Conservation (phyloP, 2,329 filamentous ascomycete genomes). For the Gnomoniopsis smithogilvyi region DNA sequence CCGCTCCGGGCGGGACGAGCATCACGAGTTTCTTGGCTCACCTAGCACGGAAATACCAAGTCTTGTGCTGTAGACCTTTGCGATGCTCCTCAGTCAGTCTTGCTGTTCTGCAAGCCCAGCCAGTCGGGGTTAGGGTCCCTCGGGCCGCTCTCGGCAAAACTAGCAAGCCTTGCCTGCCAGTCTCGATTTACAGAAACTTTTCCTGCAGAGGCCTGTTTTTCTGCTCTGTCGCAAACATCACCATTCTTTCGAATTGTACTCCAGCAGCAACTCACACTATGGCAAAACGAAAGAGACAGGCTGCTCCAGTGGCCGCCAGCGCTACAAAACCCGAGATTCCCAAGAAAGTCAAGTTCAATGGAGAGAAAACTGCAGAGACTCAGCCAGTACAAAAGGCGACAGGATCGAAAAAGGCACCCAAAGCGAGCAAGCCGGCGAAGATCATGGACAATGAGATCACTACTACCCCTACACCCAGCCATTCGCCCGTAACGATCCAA, state of each 20-base stretch:
- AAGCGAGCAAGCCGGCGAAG: conserved; percentile 1
- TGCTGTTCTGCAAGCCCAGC: not conserved
- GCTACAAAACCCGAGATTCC: conserved; percentile 7
- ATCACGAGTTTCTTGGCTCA: not conserved
- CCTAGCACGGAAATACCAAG: not conserved
- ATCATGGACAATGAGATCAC: conserved; percentile 15
- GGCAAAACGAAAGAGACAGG: conserved; percentile 29
- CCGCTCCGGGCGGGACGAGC: not conserved
- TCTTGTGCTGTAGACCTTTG: too few species aligned
- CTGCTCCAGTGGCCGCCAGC: conserved; percentile 17
- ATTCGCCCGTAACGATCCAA: conserved; percentile 57
- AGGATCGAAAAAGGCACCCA: conserved; percentile 8
- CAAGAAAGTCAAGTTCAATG: conserved; percentile 11
- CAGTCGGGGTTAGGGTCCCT: not conserved
- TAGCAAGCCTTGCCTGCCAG: not conserved
- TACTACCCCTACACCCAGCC: conserved; percentile 32
- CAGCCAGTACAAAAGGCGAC: conserved; percentile 17
- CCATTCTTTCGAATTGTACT: not conserved
- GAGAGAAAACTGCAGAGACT: conserved; percentile 11
- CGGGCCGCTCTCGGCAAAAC: not conserved
- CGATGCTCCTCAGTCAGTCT: too few species aligned
- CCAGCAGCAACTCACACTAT: conserved; percentile 13
- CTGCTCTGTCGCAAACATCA: not conserved
- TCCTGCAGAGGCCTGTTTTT: not conserved
- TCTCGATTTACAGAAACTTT: not conserved